Conservation (phyloP, 108 stramenopile species). For the Discostella pseudostelligera region DNA sequence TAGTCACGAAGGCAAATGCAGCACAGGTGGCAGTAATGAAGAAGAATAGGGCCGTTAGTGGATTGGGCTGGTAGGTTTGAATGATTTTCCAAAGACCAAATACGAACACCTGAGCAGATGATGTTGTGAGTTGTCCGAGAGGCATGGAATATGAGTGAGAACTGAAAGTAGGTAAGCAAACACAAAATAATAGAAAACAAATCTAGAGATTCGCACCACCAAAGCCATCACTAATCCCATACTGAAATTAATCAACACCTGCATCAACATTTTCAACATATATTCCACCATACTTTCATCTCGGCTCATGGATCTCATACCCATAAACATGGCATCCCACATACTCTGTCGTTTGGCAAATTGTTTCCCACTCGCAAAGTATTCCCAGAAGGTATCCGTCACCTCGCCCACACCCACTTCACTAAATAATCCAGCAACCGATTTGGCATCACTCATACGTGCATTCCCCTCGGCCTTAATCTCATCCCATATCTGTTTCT, state of each 20-base stretch:
- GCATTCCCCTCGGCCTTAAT: slow-evolving; percentile 78
- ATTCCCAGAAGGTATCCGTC: slow-evolving; percentile 84
- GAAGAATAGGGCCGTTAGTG: slow-evolving; percentile 68
- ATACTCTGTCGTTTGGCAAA: slow-evolving; percentile 87
- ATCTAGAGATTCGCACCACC: slow-evolving; percentile 20
- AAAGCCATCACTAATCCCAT: slow-evolving; percentile 84
- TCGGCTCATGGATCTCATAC: slow-evolving; percentile 70
- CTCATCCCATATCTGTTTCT: slow-evolving; percentile 57
- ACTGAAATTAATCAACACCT: slow-evolving; percentile 85
- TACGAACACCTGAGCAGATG: slow-evolving; percentile 53
- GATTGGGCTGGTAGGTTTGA: slow-evolving; percentile 78
- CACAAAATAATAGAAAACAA: background rate
- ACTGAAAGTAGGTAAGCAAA: background rate
- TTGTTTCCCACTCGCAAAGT: slow-evolving; percentile 74
- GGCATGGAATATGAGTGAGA: background rate
- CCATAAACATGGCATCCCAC: slow-evolving; percentile 90
- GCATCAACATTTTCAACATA: slow-evolving; percentile 59
- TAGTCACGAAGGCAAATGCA: slow-evolving; percentile 82
- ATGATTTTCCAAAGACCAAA: slow-evolving; percentile 81
- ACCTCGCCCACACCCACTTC: slow-evolving; percentile 86
- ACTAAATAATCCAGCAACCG: slow-evolving; percentile 74
- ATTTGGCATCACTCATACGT: slow-evolving; percentile 83
- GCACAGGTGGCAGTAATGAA: slow-evolving; percentile 74
- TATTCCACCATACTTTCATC: slow-evolving; percentile 79
- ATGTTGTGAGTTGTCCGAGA: background rate